Conservation (phyloP, 768 basidiomycete species). For the Peribolospora baueri region DNA sequence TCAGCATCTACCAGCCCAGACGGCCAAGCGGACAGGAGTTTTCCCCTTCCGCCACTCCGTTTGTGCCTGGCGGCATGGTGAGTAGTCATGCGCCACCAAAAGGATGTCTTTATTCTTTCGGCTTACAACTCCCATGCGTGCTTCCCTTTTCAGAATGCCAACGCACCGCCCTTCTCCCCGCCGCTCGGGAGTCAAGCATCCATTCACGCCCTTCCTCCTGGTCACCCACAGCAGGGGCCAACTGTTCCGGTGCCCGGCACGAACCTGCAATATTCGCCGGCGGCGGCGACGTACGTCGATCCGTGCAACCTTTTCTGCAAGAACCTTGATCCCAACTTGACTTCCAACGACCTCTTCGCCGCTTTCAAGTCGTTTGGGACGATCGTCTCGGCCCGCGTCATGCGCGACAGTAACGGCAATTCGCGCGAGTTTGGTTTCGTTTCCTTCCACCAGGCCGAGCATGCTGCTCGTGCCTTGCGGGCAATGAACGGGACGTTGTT, state of each 20-base stretch:
- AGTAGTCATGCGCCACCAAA: slow-evolving; percentile 15
- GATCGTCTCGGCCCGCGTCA: slow-evolving; percentile 81
- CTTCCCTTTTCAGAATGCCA: slow-evolving; percentile 5
- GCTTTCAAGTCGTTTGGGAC: slow-evolving; percentile 56
- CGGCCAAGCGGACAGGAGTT: slow-evolving; percentile 41
- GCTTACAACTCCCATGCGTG: neutral
- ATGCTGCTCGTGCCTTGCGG: slow-evolving; percentile 51
- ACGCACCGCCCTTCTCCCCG: neutral
- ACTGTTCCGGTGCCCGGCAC: slow-evolving; percentile 21
- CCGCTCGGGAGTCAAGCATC: slow-evolving; percentile 5
- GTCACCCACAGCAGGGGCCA: slow-evolving; percentile 67
- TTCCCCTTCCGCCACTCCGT: slow-evolving; percentile 46
- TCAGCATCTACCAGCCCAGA: slow-evolving; percentile 35
- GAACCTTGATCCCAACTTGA: slow-evolving; percentile 65
- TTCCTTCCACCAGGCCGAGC: slow-evolving; percentile 55
- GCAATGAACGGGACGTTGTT: slow-evolving; percentile 54
- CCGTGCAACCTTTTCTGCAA: slow-evolving; percentile 19
- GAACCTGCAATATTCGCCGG: neutral
- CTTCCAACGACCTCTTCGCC: slow-evolving; percentile 58
- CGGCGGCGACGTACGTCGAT: neutral
- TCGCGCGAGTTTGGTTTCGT: slow-evolving; percentile 77
- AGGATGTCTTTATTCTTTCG: too few species aligned
- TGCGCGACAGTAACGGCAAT: slow-evolving; percentile 55
- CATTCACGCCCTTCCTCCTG: slow-evolving; percentile 24
- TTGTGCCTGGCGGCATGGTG: slow-evolving; percentile 45